Evolutionary conservation across 352 stramenopile species (phyloP).

Genomic region (Phytophthora sp.): DNA sequence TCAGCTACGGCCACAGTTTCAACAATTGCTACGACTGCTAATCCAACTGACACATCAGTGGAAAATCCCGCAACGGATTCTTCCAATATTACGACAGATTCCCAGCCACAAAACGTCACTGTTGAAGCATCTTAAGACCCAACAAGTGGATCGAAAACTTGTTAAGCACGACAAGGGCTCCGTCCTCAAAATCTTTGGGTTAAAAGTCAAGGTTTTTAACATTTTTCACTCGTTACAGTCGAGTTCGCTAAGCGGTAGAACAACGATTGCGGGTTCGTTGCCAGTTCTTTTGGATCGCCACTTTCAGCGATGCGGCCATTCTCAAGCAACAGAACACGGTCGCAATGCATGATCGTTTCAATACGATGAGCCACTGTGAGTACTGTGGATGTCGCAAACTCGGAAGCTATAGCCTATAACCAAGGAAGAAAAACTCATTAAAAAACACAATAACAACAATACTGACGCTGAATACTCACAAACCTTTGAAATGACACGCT

Average conservation of each 20-base stretch:
- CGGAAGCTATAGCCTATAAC: slow-evolving; percentile 84
- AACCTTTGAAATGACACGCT: slow-evolving; percentile 77
- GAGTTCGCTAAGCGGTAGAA: slow-evolving; percentile 53
- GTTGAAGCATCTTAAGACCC: slow-evolving; percentile 14
- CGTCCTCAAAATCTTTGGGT: slow-evolving; percentile 20
- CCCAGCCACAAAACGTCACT: slow-evolving; percentile 6
- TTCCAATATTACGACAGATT: background rate
- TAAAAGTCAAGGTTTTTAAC: too few species aligned
- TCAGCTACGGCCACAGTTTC: slow-evolving; percentile 1
- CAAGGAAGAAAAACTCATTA: slow-evolving; percentile 13
- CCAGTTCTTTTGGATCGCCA: slow-evolving; percentile 47
- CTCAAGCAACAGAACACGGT: slow-evolving; percentile 83
- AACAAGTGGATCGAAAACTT: slow-evolving; percentile 15
- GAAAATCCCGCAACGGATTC: background rate
- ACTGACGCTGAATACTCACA: slow-evolving; percentile 20
- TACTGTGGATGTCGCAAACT: slow-evolving; percentile 94
- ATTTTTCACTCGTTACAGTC: slow-evolving; percentile 6
- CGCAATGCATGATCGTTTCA: slow-evolving; percentile 95
- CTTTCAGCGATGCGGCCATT: slow-evolving; percentile 58
- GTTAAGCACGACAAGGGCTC: background rate
- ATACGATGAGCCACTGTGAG: slow-evolving; percentile 98
- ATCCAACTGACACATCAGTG: background rate
- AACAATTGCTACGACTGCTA: background rate
- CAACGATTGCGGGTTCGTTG: slow-evolving; percentile 39
- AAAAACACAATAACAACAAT: background rate